Conservation (phyloP, 2,329 filamentous ascomycete genomes). For the Paraphaeosphaeria sporulosa region DNA sequence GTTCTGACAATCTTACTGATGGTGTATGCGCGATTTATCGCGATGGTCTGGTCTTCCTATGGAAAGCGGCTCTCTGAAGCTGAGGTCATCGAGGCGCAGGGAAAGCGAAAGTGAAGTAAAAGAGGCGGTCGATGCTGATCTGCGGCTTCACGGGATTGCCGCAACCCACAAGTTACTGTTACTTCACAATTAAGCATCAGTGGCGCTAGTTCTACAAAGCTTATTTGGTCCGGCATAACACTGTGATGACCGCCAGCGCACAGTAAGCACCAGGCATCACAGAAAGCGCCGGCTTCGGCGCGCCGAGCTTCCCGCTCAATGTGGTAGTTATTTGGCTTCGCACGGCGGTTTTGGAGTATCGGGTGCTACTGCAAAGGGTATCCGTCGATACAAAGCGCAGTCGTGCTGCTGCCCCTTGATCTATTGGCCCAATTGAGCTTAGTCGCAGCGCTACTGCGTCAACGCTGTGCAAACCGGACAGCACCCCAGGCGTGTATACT, state of each 20-base stretch:
- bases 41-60: too few species aligned
- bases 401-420: too few species aligned
- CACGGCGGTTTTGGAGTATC: background rate
- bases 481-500: background rate
- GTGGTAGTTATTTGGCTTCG: background rate
- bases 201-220: background rate
- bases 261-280: background rate
- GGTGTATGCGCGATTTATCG: background rate
- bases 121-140: too few species aligned
- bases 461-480: too few species aligned
- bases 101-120: too few species aligned
- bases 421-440: too few species aligned
- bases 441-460: too few species aligned
- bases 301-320: background rate
- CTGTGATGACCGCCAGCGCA: background rate
- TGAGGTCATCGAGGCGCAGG: background rate
- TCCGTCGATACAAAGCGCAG: too few species aligned
- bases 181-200: background rate
- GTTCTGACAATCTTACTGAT: background rate
- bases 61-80: background rate
- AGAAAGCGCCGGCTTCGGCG: background rate
- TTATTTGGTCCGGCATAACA: background rate
- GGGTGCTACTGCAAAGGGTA: too few species aligned
- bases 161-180: too few species aligned
- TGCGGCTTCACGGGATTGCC: too few species aligned